Evolutionary conservation across 768 basidiomycete genomes (phyloP).

Genomic region (Trichaptum fuscoviolaceum): DNA sequence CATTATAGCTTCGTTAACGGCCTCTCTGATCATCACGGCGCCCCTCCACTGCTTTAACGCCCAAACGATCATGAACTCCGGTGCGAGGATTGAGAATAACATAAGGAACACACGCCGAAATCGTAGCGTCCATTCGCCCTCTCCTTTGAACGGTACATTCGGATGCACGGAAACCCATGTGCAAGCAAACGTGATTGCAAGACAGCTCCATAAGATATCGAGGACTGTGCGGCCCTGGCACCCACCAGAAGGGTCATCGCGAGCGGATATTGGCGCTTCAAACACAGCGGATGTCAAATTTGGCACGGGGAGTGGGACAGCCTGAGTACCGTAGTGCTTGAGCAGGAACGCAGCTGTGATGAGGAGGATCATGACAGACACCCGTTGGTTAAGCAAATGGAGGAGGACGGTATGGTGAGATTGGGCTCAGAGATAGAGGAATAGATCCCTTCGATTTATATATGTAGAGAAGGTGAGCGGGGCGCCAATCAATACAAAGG

Average conservation of each 20-base stretch:
- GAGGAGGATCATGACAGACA: neutral
- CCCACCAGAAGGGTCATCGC: neutral
- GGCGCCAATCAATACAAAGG: no score
- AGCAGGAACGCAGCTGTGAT: neutral
- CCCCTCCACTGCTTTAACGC: slow-evolving; percentile 17
- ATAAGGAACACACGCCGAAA: slow-evolving; percentile 15
- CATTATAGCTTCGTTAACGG: slow-evolving; percentile 55
- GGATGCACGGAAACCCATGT: slow-evolving; percentile 27
- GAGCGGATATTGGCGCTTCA: neutral
- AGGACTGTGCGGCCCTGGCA: slow-evolving; percentile 13
- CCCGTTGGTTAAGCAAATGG: no score
- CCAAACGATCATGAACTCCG: slow-evolving; percentile 25
- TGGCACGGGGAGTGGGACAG: neutral
- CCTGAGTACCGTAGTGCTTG: neutral
- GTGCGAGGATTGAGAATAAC: slow-evolving; percentile 19
- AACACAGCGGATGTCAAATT: neutral
- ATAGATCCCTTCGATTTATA: no score
- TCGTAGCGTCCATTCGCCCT: slow-evolving; percentile 3
- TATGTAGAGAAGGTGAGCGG: no score
- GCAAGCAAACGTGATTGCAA: slow-evolving; percentile 24
- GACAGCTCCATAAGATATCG: slow-evolving; percentile 22
- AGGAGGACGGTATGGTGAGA: no score
- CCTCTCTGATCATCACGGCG: slow-evolving; percentile 31
- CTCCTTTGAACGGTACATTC: slow-evolving; percentile 23
- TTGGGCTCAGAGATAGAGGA: no score